Evolutionary conservation across 306 rosid genomes (phyloP).

Genomic region (Acacia confusa): DNA sequence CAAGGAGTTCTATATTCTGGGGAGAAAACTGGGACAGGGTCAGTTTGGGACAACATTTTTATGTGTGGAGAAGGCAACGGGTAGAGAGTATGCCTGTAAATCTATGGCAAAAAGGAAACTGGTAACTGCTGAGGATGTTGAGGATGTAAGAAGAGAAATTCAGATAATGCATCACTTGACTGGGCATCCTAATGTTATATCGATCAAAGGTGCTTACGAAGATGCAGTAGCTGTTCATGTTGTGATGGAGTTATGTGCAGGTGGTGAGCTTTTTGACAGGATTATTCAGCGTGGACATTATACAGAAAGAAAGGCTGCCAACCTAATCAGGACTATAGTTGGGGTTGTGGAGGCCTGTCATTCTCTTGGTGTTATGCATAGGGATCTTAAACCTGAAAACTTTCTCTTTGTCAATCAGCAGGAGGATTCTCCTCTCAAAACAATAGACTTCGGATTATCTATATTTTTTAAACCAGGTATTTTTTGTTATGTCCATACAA

Average conservation of each 20-base stretch:
- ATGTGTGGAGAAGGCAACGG: conserved; percentile 82
- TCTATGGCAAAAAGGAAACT: conserved; percentile 96
- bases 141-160: conserved; percentile 98
- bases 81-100: conserved; percentile 83
- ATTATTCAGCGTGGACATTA: conserved; percentile 92
- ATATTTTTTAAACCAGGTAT: conserved; percentile 97
- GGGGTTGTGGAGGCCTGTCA: conserved; percentile 97
- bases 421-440: conserved; percentile 94
- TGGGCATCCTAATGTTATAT: conserved; percentile 89
- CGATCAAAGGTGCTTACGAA: conserved; percentile 94
- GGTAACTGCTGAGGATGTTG: conserved; percentile 81
- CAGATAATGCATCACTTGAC: conserved; percentile 99
- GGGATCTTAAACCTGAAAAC: conserved; percentile 98
- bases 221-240: conserved; percentile 92
- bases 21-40: conserved; percentile 90
- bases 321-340: conserved; percentile 85
- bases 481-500: conserved; percentile 12
- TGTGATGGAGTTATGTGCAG: conserved; percentile 96
- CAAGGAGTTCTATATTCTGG: conserved; percentile 71
- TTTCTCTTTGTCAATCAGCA: conserved; percentile 82
- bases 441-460: conserved; percentile 94
- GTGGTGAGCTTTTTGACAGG: conserved; percentile 98
- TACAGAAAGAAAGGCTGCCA: conserved; percentile 94
- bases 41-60: conserved; percentile 84
- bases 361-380: conserved; percentile 92